Percentiles rank a stretch among this genome's conserved stretches.
Evolutionary conservation across 352 stramenopile genomes (phyloP).

Genomic region (Globisporangium orthogonon): DNA sequence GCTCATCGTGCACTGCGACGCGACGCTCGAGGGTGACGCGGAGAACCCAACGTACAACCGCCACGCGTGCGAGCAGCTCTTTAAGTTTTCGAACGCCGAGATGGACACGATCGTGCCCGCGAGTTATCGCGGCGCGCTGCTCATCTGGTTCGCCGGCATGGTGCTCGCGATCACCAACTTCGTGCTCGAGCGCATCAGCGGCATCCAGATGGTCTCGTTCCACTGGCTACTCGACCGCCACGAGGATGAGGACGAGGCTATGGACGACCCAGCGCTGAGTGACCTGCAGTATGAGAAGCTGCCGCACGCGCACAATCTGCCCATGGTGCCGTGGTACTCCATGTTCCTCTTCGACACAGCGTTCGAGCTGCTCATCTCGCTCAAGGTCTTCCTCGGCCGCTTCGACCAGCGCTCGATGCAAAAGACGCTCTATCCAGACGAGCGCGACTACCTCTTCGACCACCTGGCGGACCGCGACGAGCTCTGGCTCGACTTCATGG

Average conservation of each 20-base stretch:
- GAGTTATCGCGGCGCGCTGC: conserved; percentile 72
- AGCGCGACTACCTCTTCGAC: conserved; percentile 79
- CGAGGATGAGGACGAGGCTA: conserved; percentile 42
- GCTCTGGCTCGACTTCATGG: conserved; percentile 94
- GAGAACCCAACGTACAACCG: conserved; percentile 51
- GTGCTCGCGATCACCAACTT: conserved; percentile 81
- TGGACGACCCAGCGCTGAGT: conserved; percentile 15
- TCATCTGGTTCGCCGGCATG: conserved; percentile 85
- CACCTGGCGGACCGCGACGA: conserved; percentile 72
- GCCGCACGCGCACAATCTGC: conserved; percentile 61
- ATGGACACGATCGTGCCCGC: conserved; percentile 50
- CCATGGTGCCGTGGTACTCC: conserved; percentile 95
- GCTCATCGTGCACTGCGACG: conserved; percentile 79
- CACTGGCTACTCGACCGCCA: conserved; percentile 49
- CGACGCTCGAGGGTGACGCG: conserved; percentile 29
- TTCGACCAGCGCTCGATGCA: conserved; percentile 91
- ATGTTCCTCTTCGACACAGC: conserved; percentile 89
- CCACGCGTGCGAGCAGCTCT: conserved; percentile 75
- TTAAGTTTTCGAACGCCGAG: conserved; percentile 53
- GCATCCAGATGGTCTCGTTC: conserved; percentile 76
- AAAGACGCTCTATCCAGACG: conserved; percentile 63
- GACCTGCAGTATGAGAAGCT: conserved; percentile 55
- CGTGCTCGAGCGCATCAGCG: conserved; percentile 71
- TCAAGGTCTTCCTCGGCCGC: conserved; percentile 91
- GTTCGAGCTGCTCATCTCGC: conserved; percentile 89